phyloP scores from a whole-genome alignment of 257 asterid genomes.

The Solanum megistacrolobum region DNA sequence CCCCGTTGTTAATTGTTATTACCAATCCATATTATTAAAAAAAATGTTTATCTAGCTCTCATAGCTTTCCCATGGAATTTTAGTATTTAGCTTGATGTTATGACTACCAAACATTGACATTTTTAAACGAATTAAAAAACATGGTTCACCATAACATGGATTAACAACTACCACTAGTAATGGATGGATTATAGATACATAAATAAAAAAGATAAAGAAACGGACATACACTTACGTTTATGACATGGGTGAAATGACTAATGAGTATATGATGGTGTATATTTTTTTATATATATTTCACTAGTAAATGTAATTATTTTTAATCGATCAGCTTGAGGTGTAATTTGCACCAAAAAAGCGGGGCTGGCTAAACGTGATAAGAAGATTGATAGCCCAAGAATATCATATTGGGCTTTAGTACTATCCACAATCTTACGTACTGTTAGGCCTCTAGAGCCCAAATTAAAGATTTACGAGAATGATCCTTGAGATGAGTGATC shows the following conservation, averaged over 20 bases:
- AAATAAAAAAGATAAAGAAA: neutral
- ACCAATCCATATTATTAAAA: neutral
- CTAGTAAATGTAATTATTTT: neutral
- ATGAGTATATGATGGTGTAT: neutral
- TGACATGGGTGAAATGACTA: neutral
- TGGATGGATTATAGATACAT: neutral
- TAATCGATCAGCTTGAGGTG: neutral
- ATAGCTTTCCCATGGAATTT: neutral
- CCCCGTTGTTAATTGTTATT: neutral
- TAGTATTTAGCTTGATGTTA: neutral
- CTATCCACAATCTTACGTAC: neutral
- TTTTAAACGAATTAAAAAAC: neutral
- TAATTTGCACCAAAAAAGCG: neutral
- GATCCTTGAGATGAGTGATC: neutral
- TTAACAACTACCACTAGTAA: neutral
- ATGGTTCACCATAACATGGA: neutral
- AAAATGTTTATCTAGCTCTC: neutral
- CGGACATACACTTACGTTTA: neutral
- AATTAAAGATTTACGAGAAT: neutral
- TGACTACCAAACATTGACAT: neutral
- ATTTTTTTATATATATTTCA: no score
- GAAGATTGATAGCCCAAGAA: neutral
- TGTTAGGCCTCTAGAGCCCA: neutral
- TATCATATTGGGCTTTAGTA: neutral
- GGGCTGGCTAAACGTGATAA: neutral